Base-by-base conservation (phyloP, 805 yeast species). In the Nakazawaea laoshanensis region DNA sequence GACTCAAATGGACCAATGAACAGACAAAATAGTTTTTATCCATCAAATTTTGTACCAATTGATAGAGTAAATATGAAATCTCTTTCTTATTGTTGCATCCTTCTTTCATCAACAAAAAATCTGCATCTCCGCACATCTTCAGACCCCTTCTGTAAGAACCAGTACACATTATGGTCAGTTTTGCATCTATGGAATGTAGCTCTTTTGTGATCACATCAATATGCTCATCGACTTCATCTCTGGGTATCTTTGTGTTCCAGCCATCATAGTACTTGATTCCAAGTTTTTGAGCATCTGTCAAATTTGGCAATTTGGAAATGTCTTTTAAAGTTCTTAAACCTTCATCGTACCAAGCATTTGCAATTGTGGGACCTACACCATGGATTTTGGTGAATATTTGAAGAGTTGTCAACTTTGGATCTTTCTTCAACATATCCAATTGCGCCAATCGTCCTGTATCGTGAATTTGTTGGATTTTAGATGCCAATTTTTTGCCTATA, bases 141-240 rank as follows among this genome's bases (percentile, higher is more conserved):
- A 54, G 44, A 3, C 73, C 76, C 14, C 80, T 56, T 21, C 72
- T 52, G 45, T 66, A 73, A 5, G 75, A 68, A 3, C 79, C 79
- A 61, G 65, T 65, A 24, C 67, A 53, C 7, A 54, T 43, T 5
- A 60, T 40, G 19, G 57, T 51, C 15, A 66, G 44, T 1, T 46
- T 41, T 0, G 61, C 46, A 34, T 67, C 70, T 12, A 68, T 36
- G 10, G 43, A 40, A 4, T 43, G 33, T 7, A 39, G 40, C 17
- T 53, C 42, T 2, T 42, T 26, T 11, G 40, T 38, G 11, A 72
- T 53, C 14, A 46, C 46, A 11, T 56, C 51, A 32, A 39, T 53
- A 46, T 72, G 77, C 19, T 44, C 29, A 1, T 50, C 43, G 3
- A 68, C 72, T 36, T 66, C 74, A 2, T 45, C 48, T 24, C 79